A percentile compares a stretch with the other conserved stretches of the same genome.
These are phyloP conservation scores for Apiotrichum laibachii DNA, from an alignment of 1,284 basidiomycete species.

Conservation along the genomic window DNA sequence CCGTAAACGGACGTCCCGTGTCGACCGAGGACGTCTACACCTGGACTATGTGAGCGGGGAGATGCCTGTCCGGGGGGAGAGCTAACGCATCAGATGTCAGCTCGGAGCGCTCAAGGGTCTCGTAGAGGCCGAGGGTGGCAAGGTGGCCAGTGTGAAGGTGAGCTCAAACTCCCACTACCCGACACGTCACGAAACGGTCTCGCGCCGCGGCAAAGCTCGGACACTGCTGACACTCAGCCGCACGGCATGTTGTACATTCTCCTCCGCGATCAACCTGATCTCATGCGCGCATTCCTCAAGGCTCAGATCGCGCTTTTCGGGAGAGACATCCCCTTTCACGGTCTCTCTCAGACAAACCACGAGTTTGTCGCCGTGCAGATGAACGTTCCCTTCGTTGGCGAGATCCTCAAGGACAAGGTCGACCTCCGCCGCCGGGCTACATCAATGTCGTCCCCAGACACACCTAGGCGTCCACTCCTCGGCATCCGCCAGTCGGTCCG, in stretches of 20 bases:
- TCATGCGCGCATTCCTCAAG: slow-evolving; percentile 33
- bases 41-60: not conserved
- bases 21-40: slow-evolving; percentile 8
- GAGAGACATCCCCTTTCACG: slow-evolving; percentile 32
- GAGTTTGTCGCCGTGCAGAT: slow-evolving; percentile 33
- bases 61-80: not conserved
- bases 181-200: not conserved
- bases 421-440: not conserved
- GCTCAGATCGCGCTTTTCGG: slow-evolving; percentile 30
- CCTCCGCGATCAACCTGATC: slow-evolving; percentile 28
- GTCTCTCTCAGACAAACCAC: slow-evolving; percentile 38
- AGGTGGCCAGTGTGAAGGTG: slow-evolving; percentile 31
- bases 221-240: slow-evolving; percentile 1
- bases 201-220: not conserved
- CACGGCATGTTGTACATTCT: slow-evolving; percentile 24
- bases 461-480: not conserved
- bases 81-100: slow-evolving; percentile 21
- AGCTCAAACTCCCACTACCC: not conserved
- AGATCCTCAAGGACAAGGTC: slow-evolving; percentile 28
- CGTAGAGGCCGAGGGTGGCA: slow-evolving; percentile 29
- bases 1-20: not conserved
- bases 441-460: not conserved
- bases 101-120: slow-evolving; percentile 37
- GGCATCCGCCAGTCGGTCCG: not conserved
- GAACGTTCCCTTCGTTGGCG: slow-evolving; percentile 37